A percentile compares a stretch with the other conserved stretches of the same genome.
phyloP scores from a whole-genome alignment of 164 flowering plant genomes.

The Vitis vinifera region ASM3070453v1 NC_081810.1:19924501-19925000 shows the following conservation, averaged over 20 bases:
- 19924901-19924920: conserved; percentile 9
- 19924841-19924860: conserved; percentile 21
- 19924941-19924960: background rate
- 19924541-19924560: conserved; percentile 3
- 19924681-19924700: conserved; percentile 10
- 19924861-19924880: conserved; percentile 1
- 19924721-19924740: conserved; percentile 15
- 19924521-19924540: conserved; percentile 10
- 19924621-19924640: conserved; percentile 17
- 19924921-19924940: background rate
- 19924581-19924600: conserved; percentile 14
- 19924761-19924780: no score
- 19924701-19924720: conserved; percentile 9
- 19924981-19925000: conserved; percentile 9
- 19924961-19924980: background rate
- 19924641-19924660: conserved; percentile 9
- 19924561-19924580: conserved; percentile 14
- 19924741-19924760: background rate
- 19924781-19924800: background rate
- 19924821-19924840: conserved; percentile 10
- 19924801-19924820: background rate
- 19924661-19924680: conserved; percentile 3
- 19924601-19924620: conserved; percentile 13
- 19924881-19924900: conserved; percentile 10
- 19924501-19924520: conserved; percentile 12